phyloP scores from a whole-genome alignment of 2,329 filamentous ascomycete genomes.

The Paecilomyces niveus region DNA sequence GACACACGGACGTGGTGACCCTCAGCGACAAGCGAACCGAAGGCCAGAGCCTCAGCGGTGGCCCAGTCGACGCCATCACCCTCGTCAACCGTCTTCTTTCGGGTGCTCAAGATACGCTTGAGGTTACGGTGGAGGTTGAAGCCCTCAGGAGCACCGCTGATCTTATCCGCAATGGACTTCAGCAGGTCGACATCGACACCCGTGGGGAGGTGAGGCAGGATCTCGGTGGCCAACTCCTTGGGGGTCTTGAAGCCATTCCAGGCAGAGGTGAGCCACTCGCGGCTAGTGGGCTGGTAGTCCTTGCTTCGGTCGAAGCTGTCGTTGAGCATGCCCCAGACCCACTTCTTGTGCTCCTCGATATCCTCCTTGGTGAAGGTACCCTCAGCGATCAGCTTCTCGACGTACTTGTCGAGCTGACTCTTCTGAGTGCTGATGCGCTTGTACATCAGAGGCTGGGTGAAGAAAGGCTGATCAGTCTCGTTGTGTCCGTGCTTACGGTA shows the following conservation, averaged over 20 bases:
- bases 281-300: conserved; percentile 91
- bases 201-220: conserved; percentile 85
- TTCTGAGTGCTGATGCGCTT: conserved; percentile 86
- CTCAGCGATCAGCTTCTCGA: conserved; percentile 82
- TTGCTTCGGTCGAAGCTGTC: conserved; percentile 97
- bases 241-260: conserved; percentile 99
- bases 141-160: conserved; percentile 71
- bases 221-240: conserved; percentile 90
- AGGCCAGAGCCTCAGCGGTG: conserved; percentile 91
- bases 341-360: conserved; percentile 97
- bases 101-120: conserved; percentile 85
- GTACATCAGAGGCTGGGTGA: conserved; percentile 99
- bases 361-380: conserved; percentile 96
- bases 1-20: conserved; percentile 97
- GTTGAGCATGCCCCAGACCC: conserved; percentile 98
- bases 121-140: conserved; percentile 92
- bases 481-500: conserved; percentile 99
- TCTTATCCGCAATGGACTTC: conserved; percentile 73
- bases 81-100: conserved; percentile 86
- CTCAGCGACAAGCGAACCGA: conserved; percentile 83
- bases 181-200: conserved; percentile 66
- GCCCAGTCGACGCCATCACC: conserved; percentile 97
- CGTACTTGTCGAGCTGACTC: conserved; percentile 82
- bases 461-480: conserved; percentile 97
- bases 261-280: conserved; percentile 97